Evolutionary conservation across 306 rosid genomes (phyloP).

Genomic region (Arachis hypogaea): DNA sequence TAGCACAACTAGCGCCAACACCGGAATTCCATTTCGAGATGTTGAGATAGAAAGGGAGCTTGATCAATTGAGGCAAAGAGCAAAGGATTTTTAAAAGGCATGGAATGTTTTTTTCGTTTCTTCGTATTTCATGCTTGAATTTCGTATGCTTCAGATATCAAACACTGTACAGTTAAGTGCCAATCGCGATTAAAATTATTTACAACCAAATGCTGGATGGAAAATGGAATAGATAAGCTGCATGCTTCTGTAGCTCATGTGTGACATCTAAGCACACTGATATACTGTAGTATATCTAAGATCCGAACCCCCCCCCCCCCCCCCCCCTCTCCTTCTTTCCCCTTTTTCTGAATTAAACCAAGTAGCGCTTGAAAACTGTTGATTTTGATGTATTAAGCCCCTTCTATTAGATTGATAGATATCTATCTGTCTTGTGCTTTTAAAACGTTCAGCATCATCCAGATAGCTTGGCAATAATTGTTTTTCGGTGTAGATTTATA

Average conservation of each 20-base stretch:
- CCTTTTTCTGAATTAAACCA: not conserved
- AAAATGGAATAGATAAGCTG: constrained; percentile 31
- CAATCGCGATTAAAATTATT: constrained; percentile 29
- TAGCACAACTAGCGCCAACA: constrained; percentile 42
- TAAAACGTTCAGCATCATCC: not conserved
- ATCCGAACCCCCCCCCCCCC: not conserved
- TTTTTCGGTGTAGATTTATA: not conserved
- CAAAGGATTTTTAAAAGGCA: constrained; percentile 62
- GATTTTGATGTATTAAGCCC: not conserved
- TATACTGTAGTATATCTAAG: constrained; percentile 10
- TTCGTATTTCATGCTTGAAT: constrained; percentile 29
- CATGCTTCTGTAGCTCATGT: constrained; percentile 30
- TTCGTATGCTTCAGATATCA: constrained; percentile 38
- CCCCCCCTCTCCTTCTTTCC: no score
- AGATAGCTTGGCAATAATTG: not conserved
- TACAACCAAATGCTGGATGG: constrained; percentile 28
- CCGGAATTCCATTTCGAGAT: constrained; percentile 73
- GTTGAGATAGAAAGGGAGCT: constrained; percentile 82
- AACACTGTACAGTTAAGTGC: constrained; percentile 52
- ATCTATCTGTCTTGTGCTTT: not conserved
- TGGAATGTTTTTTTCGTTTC: constrained; percentile 10
- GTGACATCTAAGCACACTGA: constrained; percentile 20
- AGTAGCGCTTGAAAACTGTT: constrained; percentile 2
- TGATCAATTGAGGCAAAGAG: constrained; percentile 74
- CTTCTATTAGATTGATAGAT: not conserved